These are phyloP conservation scores for Suhomyces prunicola DNA, from an alignment of 805 yeast species.

Conservation along the genomic window DNA sequence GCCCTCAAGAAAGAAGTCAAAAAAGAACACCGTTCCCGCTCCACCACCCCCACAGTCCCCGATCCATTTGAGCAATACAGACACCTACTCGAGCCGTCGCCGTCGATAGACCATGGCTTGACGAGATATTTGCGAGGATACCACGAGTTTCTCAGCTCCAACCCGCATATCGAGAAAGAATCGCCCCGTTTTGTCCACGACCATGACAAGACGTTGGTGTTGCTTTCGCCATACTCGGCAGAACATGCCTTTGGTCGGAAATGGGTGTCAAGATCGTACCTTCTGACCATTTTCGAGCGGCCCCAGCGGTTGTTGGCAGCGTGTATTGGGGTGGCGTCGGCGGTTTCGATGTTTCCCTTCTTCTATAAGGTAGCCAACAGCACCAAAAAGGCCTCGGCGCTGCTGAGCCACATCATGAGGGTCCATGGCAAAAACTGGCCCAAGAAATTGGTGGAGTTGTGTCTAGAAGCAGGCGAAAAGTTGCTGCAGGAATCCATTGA, in stretches of 20 bases:
- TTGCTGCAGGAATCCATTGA: conserved; percentile 56
- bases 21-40: neutral
- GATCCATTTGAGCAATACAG: conserved; percentile 20
- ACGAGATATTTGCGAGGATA: conserved; percentile 41
- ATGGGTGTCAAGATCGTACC: conserved; percentile 71
- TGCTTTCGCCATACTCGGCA: conserved; percentile 67
- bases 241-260: conserved; percentile 70
- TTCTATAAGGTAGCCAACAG: conserved; percentile 50
- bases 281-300: conserved; percentile 71
- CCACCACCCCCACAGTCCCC: conserved; percentile 3
- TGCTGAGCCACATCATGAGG: conserved; percentile 57
- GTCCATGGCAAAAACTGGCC: conserved; percentile 82
- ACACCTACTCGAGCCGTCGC: conserved; percentile 32
- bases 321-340: conserved; percentile 76
- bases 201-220: conserved; percentile 51
- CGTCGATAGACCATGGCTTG: conserved; percentile 33
- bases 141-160: conserved; percentile 39
- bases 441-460: conserved; percentile 50
- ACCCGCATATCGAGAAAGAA: conserved; percentile 40
- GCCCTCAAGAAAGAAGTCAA: neutral
- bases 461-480: conserved; percentile 56
- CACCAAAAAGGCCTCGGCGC: conserved; percentile 45
- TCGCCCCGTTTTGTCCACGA: conserved; percentile 35
- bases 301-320: conserved; percentile 78
- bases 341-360: conserved; percentile 64